These are phyloP conservation scores for Kodamaea fukazawae DNA, from an alignment of 805 yeast genomes.

Conservation along the genomic window DNA sequence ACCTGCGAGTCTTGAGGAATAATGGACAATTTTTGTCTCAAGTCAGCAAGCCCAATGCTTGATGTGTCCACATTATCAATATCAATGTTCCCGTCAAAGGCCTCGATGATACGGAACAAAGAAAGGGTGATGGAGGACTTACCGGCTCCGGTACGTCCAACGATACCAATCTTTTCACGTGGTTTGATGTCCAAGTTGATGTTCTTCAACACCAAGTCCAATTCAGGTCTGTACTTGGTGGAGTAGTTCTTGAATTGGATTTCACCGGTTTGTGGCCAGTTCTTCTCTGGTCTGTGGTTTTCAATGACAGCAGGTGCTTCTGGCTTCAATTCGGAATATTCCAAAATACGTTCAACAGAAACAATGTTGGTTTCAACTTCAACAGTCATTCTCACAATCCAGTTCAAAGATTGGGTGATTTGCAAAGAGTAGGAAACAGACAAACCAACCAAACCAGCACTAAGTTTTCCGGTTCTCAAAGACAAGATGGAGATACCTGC, in stretches of 20 bases:
- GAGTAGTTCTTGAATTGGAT: conserved; percentile 38
- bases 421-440: conserved; percentile 91
- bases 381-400: conserved; percentile 99
- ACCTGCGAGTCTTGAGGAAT: conserved; percentile 48
- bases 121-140: conserved; percentile 45
- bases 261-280: conserved; percentile 41
- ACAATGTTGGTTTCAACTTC: conserved; percentile 98
- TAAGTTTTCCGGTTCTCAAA: conserved; percentile 62
- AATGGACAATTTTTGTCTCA: conserved; percentile 41
- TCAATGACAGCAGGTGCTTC: conserved; percentile 80
- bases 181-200: conserved; percentile 36
- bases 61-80: conserved; percentile 36
- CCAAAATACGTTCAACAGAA: conserved; percentile 91
- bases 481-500: conserved; percentile 78
- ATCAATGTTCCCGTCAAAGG: conserved; percentile 32
- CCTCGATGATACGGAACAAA: conserved; percentile 43
- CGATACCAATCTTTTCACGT: conserved; percentile 43
- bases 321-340: conserved; percentile 72
- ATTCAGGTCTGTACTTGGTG: conserved; percentile 43
- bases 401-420: conserved; percentile 87
- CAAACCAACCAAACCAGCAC: conserved; percentile 92
- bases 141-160: conserved; percentile 48
- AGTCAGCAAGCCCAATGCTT: conserved; percentile 40
- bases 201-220: conserved; percentile 41
- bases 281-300: conserved; percentile 54